These are phyloP conservation scores for Backusella parvicylindrica DNA, from an alignment of 192 early-diverging fungal species.

Conservation along the genomic window DNA sequence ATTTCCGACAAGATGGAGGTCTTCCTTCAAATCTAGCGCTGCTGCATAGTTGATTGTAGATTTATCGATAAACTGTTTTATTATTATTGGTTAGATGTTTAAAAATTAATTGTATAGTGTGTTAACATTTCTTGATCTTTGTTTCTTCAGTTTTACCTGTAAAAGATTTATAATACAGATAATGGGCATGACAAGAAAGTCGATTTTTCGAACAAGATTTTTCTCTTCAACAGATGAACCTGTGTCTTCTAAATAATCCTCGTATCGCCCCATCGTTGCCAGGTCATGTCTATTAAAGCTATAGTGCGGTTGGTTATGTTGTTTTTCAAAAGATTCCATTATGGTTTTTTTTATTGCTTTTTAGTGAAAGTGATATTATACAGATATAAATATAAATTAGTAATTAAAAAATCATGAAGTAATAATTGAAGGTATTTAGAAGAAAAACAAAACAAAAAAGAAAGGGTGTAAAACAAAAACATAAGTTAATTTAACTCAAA, in stretches of 20 bases:
- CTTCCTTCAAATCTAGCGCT: slow-evolving; percentile 15
- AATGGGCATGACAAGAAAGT: slow-evolving; percentile 19
- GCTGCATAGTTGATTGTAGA: slow-evolving; percentile 24
- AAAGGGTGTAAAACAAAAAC: background rate
- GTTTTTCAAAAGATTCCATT: slow-evolving; percentile 4
- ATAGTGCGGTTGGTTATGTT: background rate
- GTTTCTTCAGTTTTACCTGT: slow-evolving; percentile 14
- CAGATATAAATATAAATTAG: background rate
- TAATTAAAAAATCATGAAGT: background rate
- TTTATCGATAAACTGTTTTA: slow-evolving; percentile 28
- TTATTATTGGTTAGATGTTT: background rate
- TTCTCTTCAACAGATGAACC: slow-evolving; percentile 8
- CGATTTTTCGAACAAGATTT: slow-evolving; percentile 23
- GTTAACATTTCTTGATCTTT: background rate
- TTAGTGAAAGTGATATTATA: background rate
- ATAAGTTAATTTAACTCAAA: background rate
- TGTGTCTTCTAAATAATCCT: slow-evolving; percentile 4
- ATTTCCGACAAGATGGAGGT: slow-evolving; percentile 15
- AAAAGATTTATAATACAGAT: slow-evolving; percentile 28
- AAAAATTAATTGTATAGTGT: background rate
- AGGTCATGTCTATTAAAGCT: background rate
- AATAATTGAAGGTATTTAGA: background rate
- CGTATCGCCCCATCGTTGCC: background rate
- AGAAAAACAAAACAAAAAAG: background rate
- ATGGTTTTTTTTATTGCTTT: background rate